Conservation (phyloP, 306 rosid genomes). For the Astragalus glycyphyllos region DNA sequence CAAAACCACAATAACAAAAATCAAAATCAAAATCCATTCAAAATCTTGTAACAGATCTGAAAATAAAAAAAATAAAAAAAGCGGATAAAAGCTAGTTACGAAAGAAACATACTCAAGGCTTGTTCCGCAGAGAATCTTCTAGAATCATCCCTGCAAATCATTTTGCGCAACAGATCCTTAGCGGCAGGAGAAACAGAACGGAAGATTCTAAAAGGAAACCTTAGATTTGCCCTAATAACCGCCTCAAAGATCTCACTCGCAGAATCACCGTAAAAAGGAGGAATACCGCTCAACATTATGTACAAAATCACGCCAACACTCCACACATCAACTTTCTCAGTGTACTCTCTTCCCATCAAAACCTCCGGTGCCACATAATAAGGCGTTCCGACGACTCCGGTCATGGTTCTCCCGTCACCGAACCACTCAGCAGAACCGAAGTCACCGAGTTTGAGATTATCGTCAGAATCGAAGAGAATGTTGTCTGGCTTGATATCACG, state of each 20-base stretch:
- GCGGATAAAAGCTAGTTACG: too few species aligned
- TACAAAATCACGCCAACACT: constrained; percentile 81
- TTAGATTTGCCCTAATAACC: constrained; percentile 71
- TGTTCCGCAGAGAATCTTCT: constrained; percentile 80
- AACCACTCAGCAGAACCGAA: constrained; percentile 92
- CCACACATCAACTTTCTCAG: constrained; percentile 84
- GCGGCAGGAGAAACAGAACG: constrained; percentile 70
- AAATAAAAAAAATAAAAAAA: not conserved
- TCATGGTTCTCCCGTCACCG: constrained; percentile 53
- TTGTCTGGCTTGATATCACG: constrained; percentile 84
- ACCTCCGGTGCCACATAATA: constrained; percentile 95
- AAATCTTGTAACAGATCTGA: accelerated
- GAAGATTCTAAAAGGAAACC: constrained; percentile 80
- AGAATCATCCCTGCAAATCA: constrained; percentile 73
- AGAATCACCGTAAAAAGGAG: constrained; percentile 83
- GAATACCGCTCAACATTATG: constrained; percentile 76
- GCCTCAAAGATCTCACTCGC: constrained; percentile 74
- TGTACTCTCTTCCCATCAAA: constrained; percentile 66
- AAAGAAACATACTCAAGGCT: constrained; percentile 66
- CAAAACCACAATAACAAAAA: not conserved
- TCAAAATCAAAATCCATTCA: not conserved
- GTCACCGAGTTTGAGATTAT: constrained; percentile 69
- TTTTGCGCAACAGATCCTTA: constrained; percentile 86
- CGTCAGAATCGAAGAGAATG: constrained; percentile 57
- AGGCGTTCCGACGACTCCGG: constrained; percentile 87